Evolutionary conservation across 148 eudicot species (phyloP).

Genomic region (Polygonum aviculare): DNA sequence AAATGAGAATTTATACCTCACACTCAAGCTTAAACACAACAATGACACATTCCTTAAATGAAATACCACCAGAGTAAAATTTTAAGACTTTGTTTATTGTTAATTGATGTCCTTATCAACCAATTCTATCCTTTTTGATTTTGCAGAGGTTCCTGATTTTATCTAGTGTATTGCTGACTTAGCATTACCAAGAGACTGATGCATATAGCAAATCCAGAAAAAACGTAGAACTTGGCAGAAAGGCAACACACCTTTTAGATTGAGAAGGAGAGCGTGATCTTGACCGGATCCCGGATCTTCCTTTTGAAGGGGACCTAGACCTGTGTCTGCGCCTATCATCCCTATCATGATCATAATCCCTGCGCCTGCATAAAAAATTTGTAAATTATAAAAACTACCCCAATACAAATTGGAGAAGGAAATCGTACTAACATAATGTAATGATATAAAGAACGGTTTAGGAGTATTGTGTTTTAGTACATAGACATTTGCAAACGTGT

Average conservation of each 20-base stretch:
- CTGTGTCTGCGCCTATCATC: constrained; percentile 57
- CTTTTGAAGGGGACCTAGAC: constrained; percentile 56
- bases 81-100: too few relatives aligned
- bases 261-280: constrained; percentile 76
- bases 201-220: neutral
- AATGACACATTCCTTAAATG: too few relatives aligned
- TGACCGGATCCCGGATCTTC: constrained; percentile 66
- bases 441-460: neutral
- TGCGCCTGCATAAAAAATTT: constrained; percentile 36
- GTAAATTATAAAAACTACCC: neutral
- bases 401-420: neutral
- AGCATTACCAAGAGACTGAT: neutral
- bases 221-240: neutral
- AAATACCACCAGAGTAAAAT: too few relatives aligned
- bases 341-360: constrained; percentile 65
- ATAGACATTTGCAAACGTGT: neutral
- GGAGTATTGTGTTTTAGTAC: neutral
- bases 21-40: too few relatives aligned
- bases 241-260: constrained; percentile 57
- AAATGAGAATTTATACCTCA: too few relatives aligned
- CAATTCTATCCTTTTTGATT: neutral
- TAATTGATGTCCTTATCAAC: too few relatives aligned
- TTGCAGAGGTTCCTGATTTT: neutral
- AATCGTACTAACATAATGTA: neutral
- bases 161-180: neutral